Conservation (phyloP, 441 rosid genomes). For the Omphalea diandra region DNA sequence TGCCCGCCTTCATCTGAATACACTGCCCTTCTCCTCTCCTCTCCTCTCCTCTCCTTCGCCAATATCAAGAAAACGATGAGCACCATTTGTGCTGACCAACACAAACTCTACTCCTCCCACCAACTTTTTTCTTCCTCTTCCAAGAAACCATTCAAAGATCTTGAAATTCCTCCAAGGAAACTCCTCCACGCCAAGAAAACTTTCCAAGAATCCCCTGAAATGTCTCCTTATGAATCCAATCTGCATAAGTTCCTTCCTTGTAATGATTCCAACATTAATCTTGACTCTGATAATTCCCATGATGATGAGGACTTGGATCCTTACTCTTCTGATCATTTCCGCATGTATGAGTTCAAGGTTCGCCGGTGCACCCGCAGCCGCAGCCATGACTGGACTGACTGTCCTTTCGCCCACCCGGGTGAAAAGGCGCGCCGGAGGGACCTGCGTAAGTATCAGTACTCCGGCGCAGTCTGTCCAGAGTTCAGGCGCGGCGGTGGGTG, state of each 20-base stretch:
- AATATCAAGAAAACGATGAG: constrained; percentile 28
- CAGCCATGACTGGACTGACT: constrained; percentile 94
- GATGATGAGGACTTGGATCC: constrained; percentile 41
- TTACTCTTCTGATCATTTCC: constrained; percentile 73
- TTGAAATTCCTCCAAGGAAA: constrained; percentile 65
- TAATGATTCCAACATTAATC: constrained; percentile 22
- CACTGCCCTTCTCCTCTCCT: too few relatives aligned
- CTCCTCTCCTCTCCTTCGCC: not conserved
- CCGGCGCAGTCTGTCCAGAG: constrained; percentile 64
- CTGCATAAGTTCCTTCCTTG: constrained; percentile 47
- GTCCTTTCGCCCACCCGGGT: constrained; percentile 82
- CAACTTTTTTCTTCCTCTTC: constrained; percentile 23
- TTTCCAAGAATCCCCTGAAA: constrained; percentile 5
- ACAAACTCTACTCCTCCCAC: constrained; percentile 33
- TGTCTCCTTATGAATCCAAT: constrained; percentile 20
- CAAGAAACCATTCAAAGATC: constrained; percentile 31
- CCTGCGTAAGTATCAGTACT: constrained; percentile 58
- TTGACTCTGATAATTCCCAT: constrained; percentile 20
- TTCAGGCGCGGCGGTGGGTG: constrained; percentile 65
- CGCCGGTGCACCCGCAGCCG: constrained; percentile 84
- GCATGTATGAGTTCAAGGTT: constrained; percentile 90
- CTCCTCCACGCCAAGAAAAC: constrained; percentile 35
- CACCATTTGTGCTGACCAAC: constrained; percentile 51
- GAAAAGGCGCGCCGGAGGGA: constrained; percentile 93
- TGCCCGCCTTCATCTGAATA: not conserved